These are phyloP conservation scores for Setaria italica DNA, from an alignment of 202 grass and related monocot species.

Conservation along the genomic window DNA sequence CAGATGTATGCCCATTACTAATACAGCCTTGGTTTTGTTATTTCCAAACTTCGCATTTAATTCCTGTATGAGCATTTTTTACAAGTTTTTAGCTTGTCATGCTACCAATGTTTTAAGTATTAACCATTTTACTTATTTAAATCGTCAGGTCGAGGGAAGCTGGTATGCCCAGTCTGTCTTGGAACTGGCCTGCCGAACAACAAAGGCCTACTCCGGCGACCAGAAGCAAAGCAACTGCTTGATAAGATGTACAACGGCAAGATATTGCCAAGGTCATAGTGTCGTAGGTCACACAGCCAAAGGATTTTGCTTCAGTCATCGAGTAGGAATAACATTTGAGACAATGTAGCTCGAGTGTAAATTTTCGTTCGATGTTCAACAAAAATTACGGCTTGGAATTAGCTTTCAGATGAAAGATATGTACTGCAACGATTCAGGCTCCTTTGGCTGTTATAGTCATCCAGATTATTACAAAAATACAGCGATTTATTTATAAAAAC, in stretches of 20 bases:
- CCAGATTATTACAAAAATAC: background rate
- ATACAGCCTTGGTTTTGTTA: background rate
- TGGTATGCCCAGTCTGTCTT: conserved; percentile 90
- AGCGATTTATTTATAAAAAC: background rate
- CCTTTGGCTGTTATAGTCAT: background rate
- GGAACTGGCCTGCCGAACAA: conserved; percentile 94
- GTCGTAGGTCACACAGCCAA: conserved; percentile 31
- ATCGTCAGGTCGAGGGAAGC: conserved; percentile 75
- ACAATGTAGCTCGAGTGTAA: background rate
- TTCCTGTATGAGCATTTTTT: background rate
- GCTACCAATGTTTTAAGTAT: background rate
- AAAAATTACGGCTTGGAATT: too few species aligned
- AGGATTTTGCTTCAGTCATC: background rate
- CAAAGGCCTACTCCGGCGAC: conserved; percentile 88
- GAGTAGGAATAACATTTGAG: background rate
- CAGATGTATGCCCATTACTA: too few species aligned
- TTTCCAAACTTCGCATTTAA: background rate
- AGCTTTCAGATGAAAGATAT: too few species aligned
- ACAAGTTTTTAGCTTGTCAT: too few species aligned
- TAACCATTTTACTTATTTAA: background rate
- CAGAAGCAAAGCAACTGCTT: conserved; percentile 73
- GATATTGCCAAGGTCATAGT: conserved; percentile 77
- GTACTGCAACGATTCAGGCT: too few species aligned
- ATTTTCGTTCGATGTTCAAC: background rate
- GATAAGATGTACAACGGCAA: conserved; percentile 97